Conservation (phyloP, 2,329 filamentous ascomycete genomes). For the Apiospora kogelbergensis region DNA sequence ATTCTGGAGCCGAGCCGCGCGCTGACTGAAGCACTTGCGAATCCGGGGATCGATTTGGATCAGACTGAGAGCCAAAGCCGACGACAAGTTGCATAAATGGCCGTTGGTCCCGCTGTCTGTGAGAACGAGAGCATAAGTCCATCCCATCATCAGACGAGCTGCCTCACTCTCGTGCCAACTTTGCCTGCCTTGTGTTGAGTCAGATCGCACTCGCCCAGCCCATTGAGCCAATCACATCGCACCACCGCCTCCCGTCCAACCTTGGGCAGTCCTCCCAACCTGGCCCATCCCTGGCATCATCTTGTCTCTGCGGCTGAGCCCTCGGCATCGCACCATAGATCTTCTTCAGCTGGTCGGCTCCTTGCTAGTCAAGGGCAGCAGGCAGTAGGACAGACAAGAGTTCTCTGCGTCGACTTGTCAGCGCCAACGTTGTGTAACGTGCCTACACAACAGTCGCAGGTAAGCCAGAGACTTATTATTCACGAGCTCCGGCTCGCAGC, state of each 20-base stretch:
- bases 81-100: not conserved
- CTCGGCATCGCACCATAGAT: not conserved
- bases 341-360: not conserved
- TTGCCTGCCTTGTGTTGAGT: not conserved
- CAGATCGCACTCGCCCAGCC: not conserved
- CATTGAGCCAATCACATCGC: not conserved
- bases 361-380: not conserved
- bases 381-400: not conserved
- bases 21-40: conserved; percentile 26
- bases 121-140: not conserved
- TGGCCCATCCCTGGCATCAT: not conserved
- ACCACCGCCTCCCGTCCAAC: not conserved
- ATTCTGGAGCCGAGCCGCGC: conserved; percentile 27
- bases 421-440: conserved; percentile 1
- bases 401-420: not conserved
- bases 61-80: not conserved
- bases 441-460: not conserved
- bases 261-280: not conserved
- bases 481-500: not conserved
- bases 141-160: not conserved
- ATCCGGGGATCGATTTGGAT: not conserved
- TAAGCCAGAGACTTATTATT: not conserved
- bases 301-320: conserved; percentile 5
- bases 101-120: not conserved
- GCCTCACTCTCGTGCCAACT: not conserved